Evolutionary conservation across 345 rosid genomes (phyloP), one percentile per base, ranked within the genome.

Genomic region (Euclidium syriacum): DNA sequence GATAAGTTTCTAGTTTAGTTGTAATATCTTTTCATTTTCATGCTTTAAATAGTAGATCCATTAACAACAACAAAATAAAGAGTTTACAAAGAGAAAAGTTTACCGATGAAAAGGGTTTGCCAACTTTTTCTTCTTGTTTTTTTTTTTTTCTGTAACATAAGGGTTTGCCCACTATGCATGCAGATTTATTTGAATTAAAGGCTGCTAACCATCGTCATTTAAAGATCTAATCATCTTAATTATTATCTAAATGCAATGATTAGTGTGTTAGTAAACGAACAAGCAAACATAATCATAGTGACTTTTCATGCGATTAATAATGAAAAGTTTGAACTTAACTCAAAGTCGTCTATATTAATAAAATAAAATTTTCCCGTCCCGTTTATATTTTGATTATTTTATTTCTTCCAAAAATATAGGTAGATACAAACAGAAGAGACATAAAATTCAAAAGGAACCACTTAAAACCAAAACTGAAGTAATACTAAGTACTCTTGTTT

Each of bases 261-360:
- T n/a, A 53, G 50, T 42, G 24, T 51, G 68, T 39, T 62, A 38
- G n/a, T 52, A 27, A 44, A 34, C 48, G 42, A 53, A 53, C 25
- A 16, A 44, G 46, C 7, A 53, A 53, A 62, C 68, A 62, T 53
- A 62, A 62, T 70, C 68, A 62, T 70, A 53, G 17, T 18, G 49
- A 70, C 58, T 70, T 70, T 68, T 29, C 62, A 46, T 70, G 63
- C 57, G 42, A 70, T 38, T 70, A 70, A 70, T 62, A 15, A 70
- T 70, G 4, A 70, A 53, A 53, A 53, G 58, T 54, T 62, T 62
- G 36, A 70, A 54, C 68, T 70, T 46, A 53, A 62, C 35, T 70
- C 58, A 70, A 70, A 53, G 74, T 70, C 64, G 56, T 61, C 68
- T 60, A 40, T 40, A 49, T 24, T 43, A 66, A 9, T 56, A 56